A percentile compares a stretch with the other conserved stretches of the same genome.
Evolutionary conservation across 345 rosid species (phyloP).

Genomic region (Atalantia buxifolia): DNA sequence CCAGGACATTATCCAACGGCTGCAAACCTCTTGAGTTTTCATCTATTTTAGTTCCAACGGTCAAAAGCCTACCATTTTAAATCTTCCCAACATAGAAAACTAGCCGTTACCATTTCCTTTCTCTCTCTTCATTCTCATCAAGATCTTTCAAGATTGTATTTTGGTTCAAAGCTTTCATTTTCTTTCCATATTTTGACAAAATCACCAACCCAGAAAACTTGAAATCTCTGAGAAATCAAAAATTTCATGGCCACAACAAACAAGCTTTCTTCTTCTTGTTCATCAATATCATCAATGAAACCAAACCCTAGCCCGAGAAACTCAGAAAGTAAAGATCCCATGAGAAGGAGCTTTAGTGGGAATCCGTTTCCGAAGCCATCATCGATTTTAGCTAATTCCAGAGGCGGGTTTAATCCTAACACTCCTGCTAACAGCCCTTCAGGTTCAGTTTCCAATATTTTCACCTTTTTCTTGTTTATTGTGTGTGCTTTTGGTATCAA

Average conservation of each 20-base stretch:
- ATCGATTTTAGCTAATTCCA: slow-evolving; percentile 31
- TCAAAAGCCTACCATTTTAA: slow-evolving; percentile 24
- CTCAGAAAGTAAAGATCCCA: slow-evolving; percentile 51
- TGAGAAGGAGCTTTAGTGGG: slow-evolving; percentile 65
- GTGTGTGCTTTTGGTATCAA: neutral
- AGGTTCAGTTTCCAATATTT: slow-evolving; percentile 32
- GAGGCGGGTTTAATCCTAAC: slow-evolving; percentile 39
- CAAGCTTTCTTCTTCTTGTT: slow-evolving; percentile 22
- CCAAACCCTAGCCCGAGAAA: slow-evolving; percentile 46
- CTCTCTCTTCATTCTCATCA: neutral
- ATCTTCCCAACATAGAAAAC: neutral
- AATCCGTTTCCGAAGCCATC: slow-evolving; percentile 57
- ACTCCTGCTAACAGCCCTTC: slow-evolving; percentile 62
- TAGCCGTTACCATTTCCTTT: slow-evolving; percentile 35
- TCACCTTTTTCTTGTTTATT: neutral
- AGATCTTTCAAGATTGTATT: neutral
- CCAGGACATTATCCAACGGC: slow-evolving; percentile 34
- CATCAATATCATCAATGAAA: slow-evolving; percentile 25
- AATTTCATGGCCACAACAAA: slow-evolving; percentile 28
- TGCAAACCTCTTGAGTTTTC: neutral
- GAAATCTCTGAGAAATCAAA: neutral
- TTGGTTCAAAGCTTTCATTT: slow-evolving; percentile 6
- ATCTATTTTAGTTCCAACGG: slow-evolving; percentile 24
- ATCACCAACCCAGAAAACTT: neutral
- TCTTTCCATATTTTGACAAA: neutral